Evolutionary conservation across 345 rosid genomes (phyloP).

Genomic region (Gossypium longicalyx): DNA sequence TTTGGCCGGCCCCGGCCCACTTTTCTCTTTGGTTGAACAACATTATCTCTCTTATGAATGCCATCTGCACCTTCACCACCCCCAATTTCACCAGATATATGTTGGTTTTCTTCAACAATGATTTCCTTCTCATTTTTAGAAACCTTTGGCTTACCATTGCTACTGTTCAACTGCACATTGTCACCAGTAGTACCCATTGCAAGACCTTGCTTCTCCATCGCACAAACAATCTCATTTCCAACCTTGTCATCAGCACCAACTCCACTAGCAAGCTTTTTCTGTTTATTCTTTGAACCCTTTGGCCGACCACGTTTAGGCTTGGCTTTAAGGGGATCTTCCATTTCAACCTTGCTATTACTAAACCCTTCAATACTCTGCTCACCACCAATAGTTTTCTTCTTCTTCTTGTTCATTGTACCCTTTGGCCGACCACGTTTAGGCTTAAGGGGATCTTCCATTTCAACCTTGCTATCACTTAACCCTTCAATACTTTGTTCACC

Average conservation of each 20-base stretch:
- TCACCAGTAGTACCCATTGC: not conserved
- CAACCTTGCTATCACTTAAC: not conserved
- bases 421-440: conserved; percentile 18
- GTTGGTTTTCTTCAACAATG: conserved; percentile 8
- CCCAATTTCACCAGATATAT: not conserved
- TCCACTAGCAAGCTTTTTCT: conserved; percentile 1
- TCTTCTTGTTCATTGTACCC: conserved; percentile 11
- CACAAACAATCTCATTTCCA: not conserved
- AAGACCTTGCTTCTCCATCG: conserved; percentile 10
- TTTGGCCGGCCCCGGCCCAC: conserved; percentile 12
- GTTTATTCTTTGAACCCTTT: conserved; percentile 14
- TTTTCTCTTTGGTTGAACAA: conserved; percentile 1
- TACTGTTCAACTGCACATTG: not conserved
- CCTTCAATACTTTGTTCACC: not conserved
- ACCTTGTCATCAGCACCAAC: not conserved
- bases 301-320: conserved; percentile 18
- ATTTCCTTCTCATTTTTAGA: not conserved
- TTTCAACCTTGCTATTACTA: not conserved
- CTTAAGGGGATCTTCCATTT: not conserved
- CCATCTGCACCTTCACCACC: not conserved
- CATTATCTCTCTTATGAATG: not conserved
- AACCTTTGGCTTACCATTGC: not conserved
- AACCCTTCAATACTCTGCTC: not conserved
- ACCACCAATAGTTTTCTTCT: conserved; percentile 7
- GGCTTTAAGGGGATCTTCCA: not conserved